A percentile compares a stretch with the other conserved stretches of the same genome.
phyloP scores from a whole-genome alignment of 2,329 filamentous ascomycete species.

The Fusarium sublunatum region DNA sequence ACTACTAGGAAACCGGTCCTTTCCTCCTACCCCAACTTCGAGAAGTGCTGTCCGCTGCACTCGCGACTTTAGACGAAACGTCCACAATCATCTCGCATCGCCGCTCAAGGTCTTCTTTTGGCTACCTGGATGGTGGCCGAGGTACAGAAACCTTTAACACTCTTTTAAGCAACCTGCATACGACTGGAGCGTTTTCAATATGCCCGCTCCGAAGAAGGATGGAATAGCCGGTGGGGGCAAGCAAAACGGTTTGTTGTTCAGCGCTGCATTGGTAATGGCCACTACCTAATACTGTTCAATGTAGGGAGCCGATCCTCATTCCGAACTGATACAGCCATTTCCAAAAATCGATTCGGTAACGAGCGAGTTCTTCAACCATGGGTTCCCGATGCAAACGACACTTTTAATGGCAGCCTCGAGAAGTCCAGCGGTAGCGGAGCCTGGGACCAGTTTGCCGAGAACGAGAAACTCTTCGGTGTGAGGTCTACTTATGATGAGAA shows the following conservation, averaged over 20 bases:
- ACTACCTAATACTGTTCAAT: slow-evolving; percentile 17
- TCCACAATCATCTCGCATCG: slow-evolving; percentile 25
- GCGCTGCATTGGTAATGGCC: neutral
- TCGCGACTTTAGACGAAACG: slow-evolving; percentile 28
- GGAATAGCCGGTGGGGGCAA: slow-evolving; percentile 49
- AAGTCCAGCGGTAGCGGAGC: slow-evolving; percentile 59
- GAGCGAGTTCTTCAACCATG: slow-evolving; percentile 85
- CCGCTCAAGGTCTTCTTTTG: slow-evolving; percentile 31
- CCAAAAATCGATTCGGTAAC: slow-evolving; percentile 73
- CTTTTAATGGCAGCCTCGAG: slow-evolving; percentile 78
- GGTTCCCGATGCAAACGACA: slow-evolving; percentile 74
- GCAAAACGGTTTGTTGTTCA: slow-evolving; percentile 53
- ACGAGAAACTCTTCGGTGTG: slow-evolving; percentile 87
- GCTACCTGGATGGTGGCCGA: slow-evolving; percentile 44
- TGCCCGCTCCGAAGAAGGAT: slow-evolving; percentile 57
- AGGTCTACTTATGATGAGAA: slow-evolving; percentile 94
- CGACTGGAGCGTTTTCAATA: slow-evolving; percentile 44
- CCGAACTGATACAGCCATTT: slow-evolving; percentile 89
- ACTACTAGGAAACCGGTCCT: slow-evolving; percentile 26
- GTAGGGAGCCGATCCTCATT: slow-evolving; percentile 76
- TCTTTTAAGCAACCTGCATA: slow-evolving; percentile 42
- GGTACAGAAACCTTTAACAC: slow-evolving; percentile 33
- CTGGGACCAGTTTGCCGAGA: slow-evolving; percentile 96
- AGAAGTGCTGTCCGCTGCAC: slow-evolving; percentile 26
- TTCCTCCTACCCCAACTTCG: slow-evolving; percentile 15